Base-by-base conservation (phyloP, 768 basidiomycete genomes). In the Collybia sp. region DNA sequence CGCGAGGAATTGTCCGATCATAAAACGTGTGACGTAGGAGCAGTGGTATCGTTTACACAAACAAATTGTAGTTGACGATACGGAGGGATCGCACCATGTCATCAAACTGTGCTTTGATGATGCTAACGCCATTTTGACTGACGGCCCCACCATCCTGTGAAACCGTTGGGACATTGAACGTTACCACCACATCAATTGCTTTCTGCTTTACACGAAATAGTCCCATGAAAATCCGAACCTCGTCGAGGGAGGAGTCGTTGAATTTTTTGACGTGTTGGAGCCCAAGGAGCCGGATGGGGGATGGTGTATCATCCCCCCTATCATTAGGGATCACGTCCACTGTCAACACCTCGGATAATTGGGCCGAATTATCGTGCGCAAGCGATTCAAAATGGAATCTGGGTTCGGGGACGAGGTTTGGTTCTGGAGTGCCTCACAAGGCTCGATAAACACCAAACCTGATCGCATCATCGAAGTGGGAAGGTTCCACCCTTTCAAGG, bases 351-450 rank as follows among this genome's bases (percentile, higher is more conserved):
- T 61, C 59, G 9, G 69, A 66, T 9, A 73, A 72, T 35, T 64
- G 52, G 5, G 95, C 90, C 17, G 76, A 69, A 59, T 96, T 98
- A 67, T 98, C 96, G 56, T 95, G 82, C 11, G 93, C 94, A 37
- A 98, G 66, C 1, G 93, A 85, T 44, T 82, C 76, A 53, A 96
- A 96, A 68, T 96, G 94, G 57, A 85, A 93, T 63, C 95, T 99
- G 64, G 13, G 20, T 44, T 35, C 13, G 42, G 43, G 39, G 32
- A 46, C 50, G 45, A 53, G 43, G 42, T 36, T 41, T 4, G 4
- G 6, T 30, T 20, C 43, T 37, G 15, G 25, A 31, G 40, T 20
- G 35, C n/a, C 36, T 25, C 2, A 18, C 13, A 17, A 19, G 40
- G 48, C 17, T 50, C 8, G 25, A 18, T n/a, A 40, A 20, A 12